Conservation (phyloP, 164 flowering plant genomes). For the Aristolochia californica region DNA sequence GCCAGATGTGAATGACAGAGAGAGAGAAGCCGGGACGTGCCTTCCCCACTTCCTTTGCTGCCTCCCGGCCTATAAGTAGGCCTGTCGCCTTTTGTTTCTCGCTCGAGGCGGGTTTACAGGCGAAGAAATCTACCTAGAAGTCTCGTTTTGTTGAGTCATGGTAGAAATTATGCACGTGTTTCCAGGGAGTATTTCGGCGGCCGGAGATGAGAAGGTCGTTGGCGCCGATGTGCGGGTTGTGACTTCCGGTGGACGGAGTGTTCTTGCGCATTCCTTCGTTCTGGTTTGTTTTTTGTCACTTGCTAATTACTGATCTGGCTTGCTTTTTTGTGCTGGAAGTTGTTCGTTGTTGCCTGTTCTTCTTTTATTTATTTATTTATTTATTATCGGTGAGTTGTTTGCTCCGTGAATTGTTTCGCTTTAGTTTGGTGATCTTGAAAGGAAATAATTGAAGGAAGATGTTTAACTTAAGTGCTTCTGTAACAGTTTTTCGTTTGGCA, state of each 20-base stretch:
- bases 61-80: neutral
- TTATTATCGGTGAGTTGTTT: no score
- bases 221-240: conserved; percentile 42
- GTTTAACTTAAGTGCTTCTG: no score
- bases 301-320: no score
- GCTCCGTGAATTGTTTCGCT: no score
- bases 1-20: neutral
- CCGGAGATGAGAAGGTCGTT: neutral
- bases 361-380: no score
- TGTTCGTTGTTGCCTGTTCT: no score
- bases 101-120: neutral
- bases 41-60: neutral
- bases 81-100: neutral
- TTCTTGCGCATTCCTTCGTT: conserved; percentile 61
- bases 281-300: conserved; percentile 29
- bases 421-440: no score
- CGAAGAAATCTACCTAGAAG: neutral
- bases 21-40: neutral
- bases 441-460: no score
- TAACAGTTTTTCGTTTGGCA: no score
- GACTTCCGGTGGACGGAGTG: conserved; percentile 55
- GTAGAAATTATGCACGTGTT: neutral
- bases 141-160: neutral
- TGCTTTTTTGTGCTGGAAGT: no score
- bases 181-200: neutral